A percentile compares a stretch with the other conserved stretches of the same genome.
Conservation (phyloP, 169 alveolate genomes). For the Eimeria mitis region DNA sequence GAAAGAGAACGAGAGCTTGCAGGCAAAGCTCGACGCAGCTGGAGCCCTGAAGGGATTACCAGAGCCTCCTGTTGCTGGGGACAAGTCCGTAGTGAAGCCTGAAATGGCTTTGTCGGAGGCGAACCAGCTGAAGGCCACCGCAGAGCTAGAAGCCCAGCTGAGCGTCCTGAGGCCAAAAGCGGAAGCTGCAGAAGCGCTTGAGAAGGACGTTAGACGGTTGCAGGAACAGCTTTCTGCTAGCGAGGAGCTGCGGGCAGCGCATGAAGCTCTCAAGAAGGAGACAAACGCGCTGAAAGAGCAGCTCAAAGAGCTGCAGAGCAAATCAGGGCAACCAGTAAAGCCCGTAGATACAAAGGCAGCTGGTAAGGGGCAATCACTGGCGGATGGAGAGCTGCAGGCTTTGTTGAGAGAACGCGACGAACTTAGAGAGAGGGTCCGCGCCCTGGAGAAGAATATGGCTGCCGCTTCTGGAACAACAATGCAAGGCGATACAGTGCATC, state of each 20-base stretch:
- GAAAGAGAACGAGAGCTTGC: conserved; percentile 34
- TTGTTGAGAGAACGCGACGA: conserved; percentile 11
- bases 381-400: neutral
- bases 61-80: neutral
- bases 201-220: conserved; percentile 23
- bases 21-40: conserved; percentile 21
- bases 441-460: neutral
- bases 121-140: neutral
- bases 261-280: conserved; percentile 50
- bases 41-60: neutral
- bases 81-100: neutral
- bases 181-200: conserved; percentile 23
- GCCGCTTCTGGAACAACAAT: neutral
- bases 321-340: neutral
- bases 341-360: neutral
- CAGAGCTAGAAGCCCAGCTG: conserved; percentile 56
- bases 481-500: neutral
- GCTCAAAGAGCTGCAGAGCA: conserved; percentile 24
- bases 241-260: conserved; percentile 14
- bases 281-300: conserved; percentile 5
- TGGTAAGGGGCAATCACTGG: neutral
- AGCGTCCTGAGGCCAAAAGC: conserved; percentile 30
- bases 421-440: neutral
- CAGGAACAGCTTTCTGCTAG: conserved; percentile 31
- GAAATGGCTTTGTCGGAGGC: neutral